phyloP scores from a whole-genome alignment of 768 basidiomycete genomes.

The Kwoniella shandongensis region DNA sequence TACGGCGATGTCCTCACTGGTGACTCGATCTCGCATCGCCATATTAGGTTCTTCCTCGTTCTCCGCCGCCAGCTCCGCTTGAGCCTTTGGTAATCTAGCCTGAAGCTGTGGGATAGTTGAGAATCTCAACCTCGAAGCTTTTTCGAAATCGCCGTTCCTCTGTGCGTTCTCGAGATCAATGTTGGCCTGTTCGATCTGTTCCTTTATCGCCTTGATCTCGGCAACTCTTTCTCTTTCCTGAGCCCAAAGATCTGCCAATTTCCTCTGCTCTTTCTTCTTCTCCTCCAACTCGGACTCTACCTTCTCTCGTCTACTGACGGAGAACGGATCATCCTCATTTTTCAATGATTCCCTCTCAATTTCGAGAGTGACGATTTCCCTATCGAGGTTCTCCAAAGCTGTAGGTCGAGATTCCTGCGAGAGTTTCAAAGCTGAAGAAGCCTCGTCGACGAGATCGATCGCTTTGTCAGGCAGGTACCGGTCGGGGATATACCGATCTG shows the following conservation, averaged over 20 bases:
- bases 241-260: conserved; percentile 69
- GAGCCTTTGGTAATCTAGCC: conserved; percentile 64
- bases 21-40: conserved; percentile 82
- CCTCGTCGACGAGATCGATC: conserved; percentile 85
- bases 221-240: conserved; percentile 53
- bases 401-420: conserved; percentile 81
- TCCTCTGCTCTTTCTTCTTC: conserved; percentile 66
- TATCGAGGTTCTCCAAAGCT: conserved; percentile 74
- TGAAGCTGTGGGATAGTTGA: conserved; percentile 80
- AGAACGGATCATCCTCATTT: conserved; percentile 82
- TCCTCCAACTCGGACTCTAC: conserved; percentile 65
- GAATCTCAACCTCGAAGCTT: conserved; percentile 78
- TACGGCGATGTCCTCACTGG: conserved; percentile 80
- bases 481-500: conserved; percentile 80
- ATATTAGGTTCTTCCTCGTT: conserved; percentile 59
- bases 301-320: conserved; percentile 67
- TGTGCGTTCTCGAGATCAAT: conserved; percentile 84
- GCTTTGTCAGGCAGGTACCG: conserved; percentile 82
- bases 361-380: conserved; percentile 80
- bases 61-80: conserved; percentile 56
- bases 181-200: conserved; percentile 74
- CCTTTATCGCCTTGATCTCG: conserved; percentile 52
- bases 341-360: conserved; percentile 87
- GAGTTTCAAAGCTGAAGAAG: conserved; percentile 78
- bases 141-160: conserved; percentile 80